Percentiles rank a stretch among this genome's conserved stretches.
Conservation (phyloP, 805 yeast genomes). For the Gaillardinia entomophila region DNA sequence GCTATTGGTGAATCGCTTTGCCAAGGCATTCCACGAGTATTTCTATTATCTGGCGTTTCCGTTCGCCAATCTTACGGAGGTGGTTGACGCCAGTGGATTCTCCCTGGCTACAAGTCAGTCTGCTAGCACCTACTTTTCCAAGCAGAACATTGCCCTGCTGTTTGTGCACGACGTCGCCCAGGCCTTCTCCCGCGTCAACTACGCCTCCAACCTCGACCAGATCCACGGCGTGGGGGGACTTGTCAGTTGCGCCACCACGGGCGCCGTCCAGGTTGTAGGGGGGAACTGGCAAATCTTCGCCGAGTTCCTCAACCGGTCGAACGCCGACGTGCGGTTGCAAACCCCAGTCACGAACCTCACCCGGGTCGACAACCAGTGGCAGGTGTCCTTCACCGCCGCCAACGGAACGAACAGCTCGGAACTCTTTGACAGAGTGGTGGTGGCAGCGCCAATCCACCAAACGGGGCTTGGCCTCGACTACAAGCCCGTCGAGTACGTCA, state of each 20-base stretch:
- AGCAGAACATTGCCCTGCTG: slow-evolving; percentile 13
- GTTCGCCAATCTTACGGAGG: slow-evolving; percentile 17
- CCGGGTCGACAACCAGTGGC: slow-evolving; percentile 2
- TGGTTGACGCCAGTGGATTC: slow-evolving; percentile 17
- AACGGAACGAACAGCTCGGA: slow-evolving; percentile 8
- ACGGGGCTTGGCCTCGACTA: slow-evolving; percentile 13
- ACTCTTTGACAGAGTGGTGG: slow-evolving; percentile 36
- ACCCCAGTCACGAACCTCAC: slow-evolving; percentile 19
- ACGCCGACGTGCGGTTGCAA: slow-evolving; percentile 20
- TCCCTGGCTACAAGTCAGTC: slow-evolving; percentile 10
- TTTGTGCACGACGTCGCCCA: slow-evolving; percentile 29
- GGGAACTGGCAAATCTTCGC: slow-evolving; percentile 43
- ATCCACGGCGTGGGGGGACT: slow-evolving; percentile 39
- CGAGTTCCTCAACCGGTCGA: slow-evolving; percentile 26
- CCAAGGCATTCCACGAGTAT: slow-evolving; percentile 21
- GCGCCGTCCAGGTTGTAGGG: slow-evolving; percentile 30
- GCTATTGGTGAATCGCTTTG: slow-evolving; percentile 9
- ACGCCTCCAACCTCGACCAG: slow-evolving; percentile 33
- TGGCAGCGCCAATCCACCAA: slow-evolving; percentile 38
- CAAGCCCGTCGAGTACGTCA: slow-evolving; percentile 26
- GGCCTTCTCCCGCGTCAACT: slow-evolving; percentile 39
- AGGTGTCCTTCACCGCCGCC: slow-evolving; percentile 1
- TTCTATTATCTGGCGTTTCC: slow-evolving; percentile 32
- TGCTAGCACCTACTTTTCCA: slow-evolving; percentile 17
- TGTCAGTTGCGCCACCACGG: slow-evolving; percentile 34